Evolutionary conservation across 2,329 filamentous ascomycete species (phyloP), one percentile per base, ranked within the genome.

Genomic region (Monosporascus sp.): DNA sequence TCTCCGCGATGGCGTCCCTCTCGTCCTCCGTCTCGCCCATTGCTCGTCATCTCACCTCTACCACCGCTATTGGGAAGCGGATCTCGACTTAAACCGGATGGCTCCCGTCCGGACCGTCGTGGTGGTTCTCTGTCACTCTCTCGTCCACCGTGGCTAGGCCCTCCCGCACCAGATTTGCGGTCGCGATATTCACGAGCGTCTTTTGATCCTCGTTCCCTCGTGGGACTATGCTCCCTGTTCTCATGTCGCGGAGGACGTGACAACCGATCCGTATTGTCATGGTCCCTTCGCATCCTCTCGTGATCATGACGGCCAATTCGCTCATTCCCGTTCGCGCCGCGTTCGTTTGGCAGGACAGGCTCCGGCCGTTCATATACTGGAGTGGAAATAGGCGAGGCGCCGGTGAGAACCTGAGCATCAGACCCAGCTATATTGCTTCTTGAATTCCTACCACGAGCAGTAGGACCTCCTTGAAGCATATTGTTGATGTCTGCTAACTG

Each of bases 401-500:
- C 79, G 1, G 78, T 77, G 2, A 83, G 70, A 5, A 80, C 77
- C 60, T 84, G 81, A 1, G 77, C 77, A 58, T 84, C 81, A 3
- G 80, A 82, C 18, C 75, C 76, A 18, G 72, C 77, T 37, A 83
- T 63, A 53, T 73, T 75, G 50, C 70, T 71, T 15, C 74, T 71
- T 56, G 61, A 71, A 69, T 58, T 66, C 65, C 57, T 71, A 57
- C 53, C 70, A 62, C 71, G 67, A 37, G 68, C 59, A 39, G 60
- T 68, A 9, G 67, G 70, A 45, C 69, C 72, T 31, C 68, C 74
- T 65, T 80, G 77, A 4, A 85, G 72, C 49, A 77, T 81, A 56
- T 70, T 82, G 59, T 85, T 83, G 54, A 87, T 85, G 46, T 79
- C 78, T 14, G 77, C 77, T 31, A 86, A 70, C 60, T 85, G 80